Percentiles rank a stretch among this genome's conserved stretches.
Conservation (phyloP, 129 eudicot species). For the Silybum marianum region DNA sequence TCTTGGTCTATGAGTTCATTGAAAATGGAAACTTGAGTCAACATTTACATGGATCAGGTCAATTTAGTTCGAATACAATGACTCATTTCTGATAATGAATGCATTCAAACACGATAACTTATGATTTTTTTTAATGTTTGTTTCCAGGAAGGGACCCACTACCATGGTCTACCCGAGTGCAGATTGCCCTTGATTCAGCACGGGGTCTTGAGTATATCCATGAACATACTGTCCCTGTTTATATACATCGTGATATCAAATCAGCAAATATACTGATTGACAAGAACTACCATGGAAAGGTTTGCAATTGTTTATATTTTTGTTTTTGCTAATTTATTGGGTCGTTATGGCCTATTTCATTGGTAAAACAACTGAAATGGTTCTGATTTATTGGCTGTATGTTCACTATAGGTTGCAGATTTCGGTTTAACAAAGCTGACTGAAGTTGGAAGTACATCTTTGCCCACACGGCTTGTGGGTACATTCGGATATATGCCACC, state of each 20-base stretch:
- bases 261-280: constrained; percentile 92
- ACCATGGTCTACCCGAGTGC: constrained; percentile 89
- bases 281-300: constrained; percentile 86
- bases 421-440: constrained; percentile 90
- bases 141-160: constrained; percentile 67
- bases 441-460: constrained; percentile 83
- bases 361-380: constrained; percentile 5
- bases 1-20: constrained; percentile 83
- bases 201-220: constrained; percentile 97
- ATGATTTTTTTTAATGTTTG: not conserved
- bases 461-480: constrained; percentile 92
- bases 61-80: constrained; percentile 7
- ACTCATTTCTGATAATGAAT: not conserved
- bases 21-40: constrained; percentile 96
- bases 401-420: constrained; percentile 84
- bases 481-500: constrained; percentile 99
- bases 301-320: constrained; percentile 24
- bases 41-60: constrained; percentile 90
- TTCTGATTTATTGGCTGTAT: constrained; percentile 4
- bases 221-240: constrained; percentile 93
- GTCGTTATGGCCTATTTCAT: not conserved
- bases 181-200: constrained; percentile 96
- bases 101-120: constrained; percentile 10
- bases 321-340: not conserved
- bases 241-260: constrained; percentile 96